Percentiles rank a stretch among this genome's conserved stretches.
Evolutionary conservation across 2,329 filamentous ascomycete species (phyloP).

Genomic region (Cladophialophora bantiana): DNA sequence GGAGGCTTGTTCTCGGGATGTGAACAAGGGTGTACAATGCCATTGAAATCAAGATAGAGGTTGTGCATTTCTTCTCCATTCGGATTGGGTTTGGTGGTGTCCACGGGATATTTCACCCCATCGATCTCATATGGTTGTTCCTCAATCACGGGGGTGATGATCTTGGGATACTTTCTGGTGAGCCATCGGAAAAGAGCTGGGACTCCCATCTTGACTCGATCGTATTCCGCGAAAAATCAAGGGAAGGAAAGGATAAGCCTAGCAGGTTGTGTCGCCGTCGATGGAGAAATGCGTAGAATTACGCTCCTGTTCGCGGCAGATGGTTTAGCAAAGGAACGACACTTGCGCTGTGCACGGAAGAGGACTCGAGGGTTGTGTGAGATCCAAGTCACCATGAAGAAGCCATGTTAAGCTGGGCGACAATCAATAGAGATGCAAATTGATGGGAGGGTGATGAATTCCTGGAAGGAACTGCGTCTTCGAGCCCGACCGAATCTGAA

Average conservation of each 20-base stretch:
- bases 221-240: not conserved
- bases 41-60: constrained; percentile 98
- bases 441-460: not conserved
- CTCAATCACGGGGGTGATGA: constrained; percentile 89
- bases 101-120: constrained; percentile 82
- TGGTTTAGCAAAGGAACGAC: not conserved
- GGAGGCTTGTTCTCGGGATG: constrained; percentile 93
- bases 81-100: constrained; percentile 84
- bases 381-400: constrained; percentile 1
- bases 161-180: constrained; percentile 96
- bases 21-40: constrained; percentile 97
- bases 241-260: not conserved
- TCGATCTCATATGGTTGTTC: constrained; percentile 82
- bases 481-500: not conserved
- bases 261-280: not conserved
- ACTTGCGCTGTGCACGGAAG: not conserved
- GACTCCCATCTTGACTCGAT: constrained; percentile 74
- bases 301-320: not conserved
- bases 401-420: not conserved
- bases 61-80: constrained; percentile 99
- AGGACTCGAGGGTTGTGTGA: not conserved
- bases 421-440: not conserved
- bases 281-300: not conserved
- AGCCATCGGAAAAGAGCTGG: constrained; percentile 96
- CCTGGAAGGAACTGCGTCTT: constrained; percentile 2